phyloP scores from a whole-genome alignment of 805 yeast genomes.

The Candida qinlingensis region DNA sequence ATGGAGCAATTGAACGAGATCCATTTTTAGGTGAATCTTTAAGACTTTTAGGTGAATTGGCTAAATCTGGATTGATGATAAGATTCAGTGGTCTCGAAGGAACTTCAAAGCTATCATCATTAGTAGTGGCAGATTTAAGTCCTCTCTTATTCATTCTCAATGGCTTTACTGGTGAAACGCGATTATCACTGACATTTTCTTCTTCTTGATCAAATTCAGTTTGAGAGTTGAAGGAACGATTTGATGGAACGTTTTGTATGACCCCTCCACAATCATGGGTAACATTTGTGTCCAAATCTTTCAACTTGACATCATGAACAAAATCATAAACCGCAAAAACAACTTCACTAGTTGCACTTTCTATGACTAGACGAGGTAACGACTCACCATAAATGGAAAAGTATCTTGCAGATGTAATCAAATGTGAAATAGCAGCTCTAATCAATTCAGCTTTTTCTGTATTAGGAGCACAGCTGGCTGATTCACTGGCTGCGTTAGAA shows the following conservation, averaged over 20 bases:
- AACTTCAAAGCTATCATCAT: conserved; percentile 4
- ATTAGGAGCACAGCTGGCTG: conserved; percentile 25
- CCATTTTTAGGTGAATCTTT: neutral
- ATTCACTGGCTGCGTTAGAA: conserved; percentile 32
- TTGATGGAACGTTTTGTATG: neutral
- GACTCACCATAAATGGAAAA: conserved; percentile 57
- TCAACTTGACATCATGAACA: conserved; percentile 46
- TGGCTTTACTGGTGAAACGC: conserved; percentile 55
- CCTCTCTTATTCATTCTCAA: conserved; percentile 60
- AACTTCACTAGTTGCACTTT: conserved; percentile 72
- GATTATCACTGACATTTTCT: conserved; percentile 1
- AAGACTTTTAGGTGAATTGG: conserved; percentile 7
- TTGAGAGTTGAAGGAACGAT: conserved; percentile 7
- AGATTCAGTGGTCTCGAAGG: conserved; percentile 17
- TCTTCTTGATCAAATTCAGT: conserved; percentile 1
- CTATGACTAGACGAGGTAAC: conserved; percentile 65
- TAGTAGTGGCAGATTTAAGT: conserved; percentile 19
- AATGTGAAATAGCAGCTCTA: conserved; percentile 65
- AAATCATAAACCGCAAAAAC: conserved; percentile 61
- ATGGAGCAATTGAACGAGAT: conserved; percentile 5
- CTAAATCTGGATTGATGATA: conserved; percentile 15
- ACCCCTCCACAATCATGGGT: neutral
- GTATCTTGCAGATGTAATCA: conserved; percentile 73
- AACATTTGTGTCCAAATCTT: neutral
- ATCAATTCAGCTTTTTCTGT: conserved; percentile 43